These are phyloP conservation scores for Serendipita sp. DNA, from an alignment of 768 basidiomycete species.

Conservation along the genomic window DNA sequence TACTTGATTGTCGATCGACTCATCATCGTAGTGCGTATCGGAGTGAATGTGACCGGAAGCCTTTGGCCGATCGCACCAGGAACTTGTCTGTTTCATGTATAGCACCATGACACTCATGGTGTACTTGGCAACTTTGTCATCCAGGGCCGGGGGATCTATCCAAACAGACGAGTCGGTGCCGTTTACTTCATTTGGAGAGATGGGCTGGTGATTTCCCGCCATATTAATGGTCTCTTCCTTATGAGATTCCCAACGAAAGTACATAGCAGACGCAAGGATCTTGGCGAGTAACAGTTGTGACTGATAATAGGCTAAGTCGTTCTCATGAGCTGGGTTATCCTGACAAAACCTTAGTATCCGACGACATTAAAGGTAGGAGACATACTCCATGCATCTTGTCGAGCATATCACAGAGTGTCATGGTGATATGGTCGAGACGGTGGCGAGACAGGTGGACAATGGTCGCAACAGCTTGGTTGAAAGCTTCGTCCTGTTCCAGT, in stretches of 20 bases:
- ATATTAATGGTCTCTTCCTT: constrained; percentile 19
- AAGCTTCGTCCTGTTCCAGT: constrained; percentile 59
- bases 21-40: constrained; percentile 57
- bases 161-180: constrained; percentile 20
- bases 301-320: constrained; percentile 58
- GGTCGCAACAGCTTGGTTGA: constrained; percentile 59
- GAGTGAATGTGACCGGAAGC: constrained; percentile 45
- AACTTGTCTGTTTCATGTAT: constrained; percentile 58
- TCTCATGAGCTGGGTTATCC: constrained; percentile 29
- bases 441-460: constrained; percentile 65
- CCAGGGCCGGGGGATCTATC: constrained; percentile 54
- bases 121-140: constrained; percentile 69
- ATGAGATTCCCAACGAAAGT: constrained; percentile 52
- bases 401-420: constrained; percentile 57
- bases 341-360: no score
- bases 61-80: constrained; percentile 37
- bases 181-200: constrained; percentile 18
- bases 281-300: constrained; percentile 78
- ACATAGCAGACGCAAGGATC: constrained; percentile 59
- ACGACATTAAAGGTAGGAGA: constrained; percentile 5
- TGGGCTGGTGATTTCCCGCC: constrained; percentile 23
- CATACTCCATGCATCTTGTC: constrained; percentile 61
- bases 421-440: constrained; percentile 64
- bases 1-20: constrained; percentile 28
- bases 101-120: constrained; percentile 66